Base-by-base conservation (phyloP, 192 early-diverging fungal species). In the Nowakowskiella sp. region DNA sequence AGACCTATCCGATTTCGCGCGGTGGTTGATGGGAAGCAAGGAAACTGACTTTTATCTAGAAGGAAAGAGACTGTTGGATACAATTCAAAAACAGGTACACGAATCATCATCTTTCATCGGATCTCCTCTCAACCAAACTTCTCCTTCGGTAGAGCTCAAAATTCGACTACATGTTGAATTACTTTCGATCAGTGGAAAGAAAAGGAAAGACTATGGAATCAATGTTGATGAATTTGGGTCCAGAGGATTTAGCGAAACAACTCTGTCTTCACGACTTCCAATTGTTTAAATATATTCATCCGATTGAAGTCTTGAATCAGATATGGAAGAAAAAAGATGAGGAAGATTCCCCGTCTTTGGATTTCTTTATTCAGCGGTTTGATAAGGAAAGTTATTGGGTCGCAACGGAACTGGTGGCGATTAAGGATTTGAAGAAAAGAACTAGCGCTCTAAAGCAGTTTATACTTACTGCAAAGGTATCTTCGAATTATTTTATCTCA, bases 381-480 rank as follows among this genome's bases (percentile, higher is more conserved):
- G 77, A 82, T 53, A 72, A 69, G 44, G 80, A 82, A 60, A 70
- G 64, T 13, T 78, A 75, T 46, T 82, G 80, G 80, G 70, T 66
- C 1, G 77, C 69, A 7, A 82, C 80, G 1, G 80, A 82, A 47
- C 64, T 82, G 16, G 51, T 69, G 0, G 42, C 28, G 26, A 57
- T 67, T 32, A 79, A 68, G 50, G 80, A 82, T 53, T 27, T 67
- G n/a, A 80, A 80, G 55, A 81, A 73, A 57, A 28, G 80, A 23
- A 39, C 53, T 7, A 57, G 36, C n/a, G 49, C 67, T 26, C 51
- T 80, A 31, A 52, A 34, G 6, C 77, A 73, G 39, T 78, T 79
- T 55, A 77, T 82, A 27, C 42, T 55, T 39, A 68, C 63, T 36
- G 73, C 70, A 4, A 76, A 80, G 70, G 80, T 81, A 55, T 3